Evolutionary conservation across 140 eudicot species (phyloP).

Genomic region (Anethum foeniculum): DNA sequence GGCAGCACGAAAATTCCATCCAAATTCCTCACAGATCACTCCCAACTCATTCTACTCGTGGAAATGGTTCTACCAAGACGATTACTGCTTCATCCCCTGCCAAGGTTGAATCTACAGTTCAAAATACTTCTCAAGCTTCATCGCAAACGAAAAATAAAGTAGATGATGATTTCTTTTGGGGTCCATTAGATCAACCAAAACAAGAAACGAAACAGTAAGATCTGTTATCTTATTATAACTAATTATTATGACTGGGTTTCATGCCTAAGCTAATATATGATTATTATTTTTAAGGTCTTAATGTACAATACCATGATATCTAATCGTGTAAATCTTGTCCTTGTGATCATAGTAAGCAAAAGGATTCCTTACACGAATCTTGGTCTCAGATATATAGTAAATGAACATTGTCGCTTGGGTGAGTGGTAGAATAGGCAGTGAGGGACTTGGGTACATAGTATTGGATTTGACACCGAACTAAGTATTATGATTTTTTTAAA

Average conservation of each 20-base stretch:
- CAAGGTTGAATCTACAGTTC: slow-evolving; percentile 60
- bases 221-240: neutral
- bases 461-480: neutral
- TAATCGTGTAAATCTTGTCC: neutral
- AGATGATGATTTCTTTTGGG: slow-evolving; percentile 95
- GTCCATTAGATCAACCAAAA: slow-evolving; percentile 79
- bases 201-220: slow-evolving; percentile 71
- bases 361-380: neutral
- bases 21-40: slow-evolving; percentile 42
- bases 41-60: slow-evolving; percentile 35
- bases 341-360: neutral
- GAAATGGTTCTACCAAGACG: slow-evolving; percentile 49
- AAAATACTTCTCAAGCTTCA: slow-evolving; percentile 30
- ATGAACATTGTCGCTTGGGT: neutral
- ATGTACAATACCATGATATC: neutral
- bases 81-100: slow-evolving; percentile 43
- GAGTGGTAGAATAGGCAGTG: slow-evolving; percentile 1
- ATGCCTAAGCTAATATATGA: neutral
- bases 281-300: neutral
- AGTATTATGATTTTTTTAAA: neutral
- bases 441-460: neutral
- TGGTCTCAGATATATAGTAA: neutral
- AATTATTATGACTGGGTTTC: neutral
- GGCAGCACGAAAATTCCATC: slow-evolving; percentile 24
- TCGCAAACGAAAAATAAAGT: slow-evolving; percentile 51